These are phyloP conservation scores for Colletotrichum cordylinicola DNA, from an alignment of 2,329 filamentous ascomycete genomes.

Conservation along the genomic window DNA sequence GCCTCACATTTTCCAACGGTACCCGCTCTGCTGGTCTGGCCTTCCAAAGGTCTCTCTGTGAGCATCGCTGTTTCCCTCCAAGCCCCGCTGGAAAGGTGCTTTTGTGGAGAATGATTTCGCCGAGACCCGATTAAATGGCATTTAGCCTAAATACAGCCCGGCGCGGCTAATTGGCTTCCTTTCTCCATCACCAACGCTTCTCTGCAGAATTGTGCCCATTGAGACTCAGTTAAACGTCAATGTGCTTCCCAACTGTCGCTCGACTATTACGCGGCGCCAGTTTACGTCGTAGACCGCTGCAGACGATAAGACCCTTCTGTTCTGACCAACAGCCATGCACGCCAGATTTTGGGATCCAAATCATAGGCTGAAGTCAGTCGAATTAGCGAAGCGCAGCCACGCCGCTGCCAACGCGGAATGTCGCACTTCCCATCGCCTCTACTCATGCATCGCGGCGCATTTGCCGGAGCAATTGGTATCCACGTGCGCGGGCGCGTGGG, in stretches of 20 bases:
- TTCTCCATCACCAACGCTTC: not conserved
- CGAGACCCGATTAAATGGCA: slow-evolving; percentile 7
- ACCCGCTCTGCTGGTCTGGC: not conserved
- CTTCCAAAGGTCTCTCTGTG: not conserved
- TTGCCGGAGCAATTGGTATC: not conserved
- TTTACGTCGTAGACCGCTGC: not conserved
- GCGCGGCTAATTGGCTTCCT: slow-evolving; percentile 21
- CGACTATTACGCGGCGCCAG: not conserved
- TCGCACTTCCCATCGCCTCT: not conserved
- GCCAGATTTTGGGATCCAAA: not conserved
- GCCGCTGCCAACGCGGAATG: not conserved
- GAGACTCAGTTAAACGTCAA: not conserved
- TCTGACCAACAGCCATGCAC: not conserved
- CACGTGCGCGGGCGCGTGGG: slow-evolving; percentile 9
- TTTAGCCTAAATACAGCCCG: slow-evolving; percentile 21
- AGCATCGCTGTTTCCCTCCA: not conserved
- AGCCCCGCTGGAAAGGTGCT: not conserved
- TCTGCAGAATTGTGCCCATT: not conserved
- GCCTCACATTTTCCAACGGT: not conserved
- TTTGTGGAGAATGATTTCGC: slow-evolving; percentile 4
- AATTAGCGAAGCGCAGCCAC: not conserved
- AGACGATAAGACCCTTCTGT: not conserved
- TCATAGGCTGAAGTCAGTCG: not conserved
- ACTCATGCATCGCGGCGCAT: not conserved
- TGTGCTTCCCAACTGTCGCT: not conserved